These are phyloP conservation scores for Collybia mongolica DNA, from an alignment of 768 basidiomycete genomes.

Conservation along the genomic window DNA sequence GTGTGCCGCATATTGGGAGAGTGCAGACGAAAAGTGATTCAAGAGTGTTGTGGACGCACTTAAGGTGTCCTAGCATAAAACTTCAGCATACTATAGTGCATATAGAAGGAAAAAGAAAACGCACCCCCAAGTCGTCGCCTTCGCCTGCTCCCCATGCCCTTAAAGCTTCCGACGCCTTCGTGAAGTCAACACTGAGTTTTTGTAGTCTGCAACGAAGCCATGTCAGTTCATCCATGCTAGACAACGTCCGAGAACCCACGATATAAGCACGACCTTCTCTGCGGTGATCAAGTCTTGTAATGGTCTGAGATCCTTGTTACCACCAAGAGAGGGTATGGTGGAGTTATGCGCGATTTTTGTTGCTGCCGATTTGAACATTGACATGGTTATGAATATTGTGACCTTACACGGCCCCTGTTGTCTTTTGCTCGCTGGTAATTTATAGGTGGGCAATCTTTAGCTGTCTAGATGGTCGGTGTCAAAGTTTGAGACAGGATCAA, in stretches of 20 bases:
- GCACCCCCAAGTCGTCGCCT: slow-evolving; percentile 79
- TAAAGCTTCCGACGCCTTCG: slow-evolving; percentile 71
- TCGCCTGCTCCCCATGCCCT: slow-evolving; percentile 74
- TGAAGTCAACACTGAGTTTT: slow-evolving; percentile 62
- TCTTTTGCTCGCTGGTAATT: too few species aligned
- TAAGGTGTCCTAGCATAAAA: slow-evolving; percentile 61
- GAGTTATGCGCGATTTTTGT: slow-evolving; percentile 89
- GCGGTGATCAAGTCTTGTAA: slow-evolving; percentile 88
- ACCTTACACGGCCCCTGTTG: too few species aligned
- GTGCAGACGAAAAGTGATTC: slow-evolving; percentile 61
- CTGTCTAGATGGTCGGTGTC: too few species aligned
- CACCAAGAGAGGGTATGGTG: slow-evolving; percentile 65
- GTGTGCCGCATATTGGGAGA: slow-evolving; percentile 69
- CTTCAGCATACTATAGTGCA: too few species aligned
- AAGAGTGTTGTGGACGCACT: slow-evolving; percentile 68
- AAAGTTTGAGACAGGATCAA: too few species aligned
- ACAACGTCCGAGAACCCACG: slow-evolving; percentile 45
- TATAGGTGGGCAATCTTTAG: too few species aligned
- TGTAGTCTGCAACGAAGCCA: slow-evolving; percentile 45
- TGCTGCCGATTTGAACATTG: slow-evolving; percentile 77
- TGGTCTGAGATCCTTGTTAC: slow-evolving; percentile 75
- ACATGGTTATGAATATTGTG: slow-evolving; percentile 6
- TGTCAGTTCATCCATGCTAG: background rate
- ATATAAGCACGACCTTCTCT: slow-evolving; percentile 78
- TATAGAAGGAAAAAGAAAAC: too few species aligned